Evolutionary conservation across 345 rosid species (phyloP).

Genomic region (Salix suchowensis): DNA sequence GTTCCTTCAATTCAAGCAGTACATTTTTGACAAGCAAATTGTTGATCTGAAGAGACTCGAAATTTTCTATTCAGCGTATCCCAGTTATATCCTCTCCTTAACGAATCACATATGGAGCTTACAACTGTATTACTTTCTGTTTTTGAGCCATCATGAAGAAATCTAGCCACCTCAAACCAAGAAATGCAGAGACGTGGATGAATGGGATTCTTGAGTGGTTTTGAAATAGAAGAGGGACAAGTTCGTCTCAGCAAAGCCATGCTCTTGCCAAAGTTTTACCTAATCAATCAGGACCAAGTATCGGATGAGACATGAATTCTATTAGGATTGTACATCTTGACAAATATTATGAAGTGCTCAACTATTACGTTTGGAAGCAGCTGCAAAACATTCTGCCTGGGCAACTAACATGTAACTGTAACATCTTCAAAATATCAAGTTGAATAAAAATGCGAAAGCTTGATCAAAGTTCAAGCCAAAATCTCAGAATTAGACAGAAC

Average conservation of each 20-base stretch:
- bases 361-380: neutral
- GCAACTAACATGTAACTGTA: neutral
- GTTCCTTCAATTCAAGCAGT: slow-evolving; percentile 59
- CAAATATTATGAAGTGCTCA: neutral
- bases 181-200: neutral
- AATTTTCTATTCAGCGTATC: slow-evolving; percentile 46
- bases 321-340: neutral
- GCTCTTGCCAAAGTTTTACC: neutral
- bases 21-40: slow-evolving; percentile 38
- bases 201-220: neutral
- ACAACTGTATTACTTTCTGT: neutral
- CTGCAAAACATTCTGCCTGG: neutral
- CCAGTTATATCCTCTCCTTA: slow-evolving; percentile 45
- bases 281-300: neutral
- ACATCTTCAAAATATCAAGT: neutral
- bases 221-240: neutral
- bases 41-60: slow-evolving; percentile 29
- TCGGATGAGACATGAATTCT: neutral
- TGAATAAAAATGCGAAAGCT: neutral
- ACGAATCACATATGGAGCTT: slow-evolving; percentile 13
- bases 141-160: slow-evolving; percentile 6
- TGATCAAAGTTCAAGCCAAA: neutral
- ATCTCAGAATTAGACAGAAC: neutral
- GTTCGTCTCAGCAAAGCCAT: slow-evolving; percentile 8
- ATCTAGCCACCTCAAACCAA: neutral